Percentiles rank a stretch among this genome's conserved stretches.
phyloP scores from a whole-genome alignment of 176 grass and related monocot species.

The Raddia distichophylla region DNA sequence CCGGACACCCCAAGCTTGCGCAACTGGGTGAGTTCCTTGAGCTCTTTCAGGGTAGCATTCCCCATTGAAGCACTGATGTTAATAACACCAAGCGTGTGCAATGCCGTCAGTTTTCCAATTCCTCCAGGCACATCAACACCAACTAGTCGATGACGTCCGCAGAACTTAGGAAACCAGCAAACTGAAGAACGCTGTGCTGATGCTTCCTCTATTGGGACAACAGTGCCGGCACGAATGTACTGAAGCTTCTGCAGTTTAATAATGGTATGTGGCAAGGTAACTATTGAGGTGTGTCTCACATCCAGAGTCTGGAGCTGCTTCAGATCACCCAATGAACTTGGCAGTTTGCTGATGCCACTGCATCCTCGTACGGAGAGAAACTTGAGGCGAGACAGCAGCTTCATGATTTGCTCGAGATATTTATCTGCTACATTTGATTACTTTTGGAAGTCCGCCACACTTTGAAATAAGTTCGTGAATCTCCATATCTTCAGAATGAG shows the following conservation, averaged over 20 bases:
- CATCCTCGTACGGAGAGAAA: constrained; percentile 29
- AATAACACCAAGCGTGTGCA: not conserved
- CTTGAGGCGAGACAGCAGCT: constrained; percentile 37
- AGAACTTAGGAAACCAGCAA: rapidly evolving
- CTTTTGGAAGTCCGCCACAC: constrained; percentile 48
- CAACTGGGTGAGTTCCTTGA: constrained; percentile 14
- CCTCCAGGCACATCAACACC: not conserved
- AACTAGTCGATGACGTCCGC: rapidly evolving
- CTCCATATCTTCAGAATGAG: not conserved
- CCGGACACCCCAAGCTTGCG: not conserved
- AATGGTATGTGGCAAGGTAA: not conserved
- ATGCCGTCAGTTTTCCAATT: not conserved
- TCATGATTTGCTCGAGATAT: not conserved
- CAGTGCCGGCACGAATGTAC: constrained; percentile 16
- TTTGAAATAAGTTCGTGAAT: not conserved
- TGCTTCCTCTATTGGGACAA: rapidly evolving
- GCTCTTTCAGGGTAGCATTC: not conserved
- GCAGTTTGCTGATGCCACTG: rapidly evolving
- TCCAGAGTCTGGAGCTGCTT: constrained; percentile 37
- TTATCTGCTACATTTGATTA: not conserved
- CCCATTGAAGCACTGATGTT: not conserved
- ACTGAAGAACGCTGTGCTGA: not conserved
- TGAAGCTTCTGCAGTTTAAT: constrained; percentile 13
- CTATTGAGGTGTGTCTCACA: not conserved
- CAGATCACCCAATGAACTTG: not conserved